phyloP scores from a whole-genome alignment of 208 protist species.

The Porcisia hertigi region DNA sequence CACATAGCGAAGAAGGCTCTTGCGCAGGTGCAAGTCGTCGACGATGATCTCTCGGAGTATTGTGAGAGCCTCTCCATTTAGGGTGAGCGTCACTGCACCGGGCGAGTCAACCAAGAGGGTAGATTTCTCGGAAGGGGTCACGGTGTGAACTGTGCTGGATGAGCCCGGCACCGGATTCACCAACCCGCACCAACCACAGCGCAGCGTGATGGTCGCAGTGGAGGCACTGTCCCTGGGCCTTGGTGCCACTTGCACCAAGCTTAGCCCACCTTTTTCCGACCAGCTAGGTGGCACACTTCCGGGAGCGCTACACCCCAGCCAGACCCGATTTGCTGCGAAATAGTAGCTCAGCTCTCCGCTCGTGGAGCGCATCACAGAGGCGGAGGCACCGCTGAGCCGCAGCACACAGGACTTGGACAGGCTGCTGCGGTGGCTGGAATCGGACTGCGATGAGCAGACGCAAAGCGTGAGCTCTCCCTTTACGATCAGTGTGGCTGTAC shows the following conservation, averaged over 20 bases:
- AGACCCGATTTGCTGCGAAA: not conserved
- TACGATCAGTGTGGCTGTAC: slow-evolving; percentile 13
- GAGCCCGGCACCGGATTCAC: not conserved
- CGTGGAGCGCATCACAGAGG: not conserved
- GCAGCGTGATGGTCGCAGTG: not conserved
- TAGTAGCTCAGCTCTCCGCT: not conserved
- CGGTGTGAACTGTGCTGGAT: not conserved
- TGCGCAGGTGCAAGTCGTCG: not conserved
- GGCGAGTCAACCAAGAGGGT: not conserved
- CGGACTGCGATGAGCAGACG: not conserved
- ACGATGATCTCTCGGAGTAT: not conserved
- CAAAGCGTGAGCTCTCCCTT: not conserved
- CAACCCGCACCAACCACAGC: slow-evolving; percentile 20
- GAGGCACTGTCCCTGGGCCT: not conserved
- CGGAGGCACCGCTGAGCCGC: slow-evolving; percentile 1
- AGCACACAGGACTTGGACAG: not conserved
- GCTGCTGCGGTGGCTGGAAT: not conserved
- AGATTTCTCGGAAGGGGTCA: not conserved
- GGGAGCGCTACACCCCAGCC: not conserved
- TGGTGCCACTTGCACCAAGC: not conserved
- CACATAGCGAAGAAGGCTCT: slow-evolving; percentile 15
- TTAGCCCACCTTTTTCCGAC: not conserved
- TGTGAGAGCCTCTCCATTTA: not conserved
- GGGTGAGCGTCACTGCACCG: not conserved
- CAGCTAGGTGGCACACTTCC: not conserved